Evolutionary conservation across 2,329 filamentous ascomycete species (phyloP).

Genomic region (Diaporthe australafricana): DNA sequence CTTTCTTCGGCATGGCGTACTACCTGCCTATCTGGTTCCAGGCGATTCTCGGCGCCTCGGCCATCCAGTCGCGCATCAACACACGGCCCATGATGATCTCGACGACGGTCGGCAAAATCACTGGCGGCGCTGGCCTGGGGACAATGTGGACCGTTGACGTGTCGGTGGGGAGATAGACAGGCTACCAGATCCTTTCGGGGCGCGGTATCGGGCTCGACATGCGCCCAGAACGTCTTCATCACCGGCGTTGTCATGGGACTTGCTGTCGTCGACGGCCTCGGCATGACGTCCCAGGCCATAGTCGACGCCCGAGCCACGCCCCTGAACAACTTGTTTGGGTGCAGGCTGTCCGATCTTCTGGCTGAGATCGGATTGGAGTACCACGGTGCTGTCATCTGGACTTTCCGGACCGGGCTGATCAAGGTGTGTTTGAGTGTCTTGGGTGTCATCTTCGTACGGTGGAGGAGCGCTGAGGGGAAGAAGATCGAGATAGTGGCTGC

Average conservation of each 20-base stretch:
- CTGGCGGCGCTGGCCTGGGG: slow-evolving; percentile 46
- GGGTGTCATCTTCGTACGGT: not conserved
- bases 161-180: slow-evolving; percentile 38
- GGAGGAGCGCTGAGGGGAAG: not conserved
- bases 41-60: slow-evolving; percentile 45
- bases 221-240: slow-evolving; percentile 40
- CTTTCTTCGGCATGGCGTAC: slow-evolving; percentile 47
- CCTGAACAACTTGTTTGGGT: not conserved
- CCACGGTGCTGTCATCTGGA: not conserved
- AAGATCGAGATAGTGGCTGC: not conserved
- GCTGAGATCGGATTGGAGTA: not conserved
- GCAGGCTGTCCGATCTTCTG: not conserved
- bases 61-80: slow-evolving; percentile 40
- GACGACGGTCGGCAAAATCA: slow-evolving; percentile 38
- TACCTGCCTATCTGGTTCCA: slow-evolving; percentile 49
- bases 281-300: not conserved
- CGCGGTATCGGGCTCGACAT: slow-evolving; percentile 41
- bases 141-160: slow-evolving; percentile 46
- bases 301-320: not conserved
- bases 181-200: slow-evolving; percentile 42
- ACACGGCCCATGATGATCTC: slow-evolving; percentile 42
- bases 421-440: not conserved
- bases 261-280: not conserved
- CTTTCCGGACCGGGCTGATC: not conserved
- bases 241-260: not conserved